Conservation (phyloP, 768 basidiomycete genomes). For the Mycena venus region DNA sequence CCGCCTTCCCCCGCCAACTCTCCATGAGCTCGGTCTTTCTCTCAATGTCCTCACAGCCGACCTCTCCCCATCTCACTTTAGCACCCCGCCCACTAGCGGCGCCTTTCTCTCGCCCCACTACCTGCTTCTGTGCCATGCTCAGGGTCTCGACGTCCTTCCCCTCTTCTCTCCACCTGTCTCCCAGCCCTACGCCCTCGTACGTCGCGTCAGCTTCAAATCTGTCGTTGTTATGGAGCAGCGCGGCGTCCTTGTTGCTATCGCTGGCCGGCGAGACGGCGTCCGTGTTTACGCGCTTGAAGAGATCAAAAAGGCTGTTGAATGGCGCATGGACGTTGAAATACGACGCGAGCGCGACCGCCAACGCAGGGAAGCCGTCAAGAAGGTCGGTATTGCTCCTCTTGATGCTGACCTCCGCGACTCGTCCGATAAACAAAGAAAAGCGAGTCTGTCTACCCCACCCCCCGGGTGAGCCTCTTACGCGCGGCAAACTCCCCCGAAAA, state of each 20-base stretch:
- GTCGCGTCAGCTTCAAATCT: conserved; percentile 85
- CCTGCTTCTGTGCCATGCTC: conserved; percentile 86
- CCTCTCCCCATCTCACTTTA: conserved; percentile 83
- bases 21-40: conserved; percentile 82
- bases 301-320: conserved; percentile 87
- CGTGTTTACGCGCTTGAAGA: conserved; percentile 92
- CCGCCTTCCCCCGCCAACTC: conserved; percentile 74
- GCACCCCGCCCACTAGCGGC: conserved; percentile 80
- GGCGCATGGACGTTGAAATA: conserved; percentile 87
- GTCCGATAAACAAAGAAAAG: conserved; percentile 62
- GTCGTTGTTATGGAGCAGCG: conserved; percentile 96
- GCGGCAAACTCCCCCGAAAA: conserved; percentile 53
- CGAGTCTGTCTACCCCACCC: conserved; percentile 65
- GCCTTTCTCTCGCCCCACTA: conserved; percentile 87
- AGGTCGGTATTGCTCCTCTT: conserved; percentile 51
- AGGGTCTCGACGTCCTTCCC: conserved; percentile 90
- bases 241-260: conserved; percentile 91
- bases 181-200: conserved; percentile 86
- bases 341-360: conserved; percentile 80
- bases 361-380: conserved; percentile 78
- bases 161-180: conserved; percentile 79
- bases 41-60: conserved; percentile 76
- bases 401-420: conserved; percentile 52
- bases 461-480: conserved; percentile 47
- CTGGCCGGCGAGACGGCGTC: conserved; percentile 87